phyloP scores from a whole-genome alignment of 257 asterid species.

The Scutellaria baicalensis region DNA sequence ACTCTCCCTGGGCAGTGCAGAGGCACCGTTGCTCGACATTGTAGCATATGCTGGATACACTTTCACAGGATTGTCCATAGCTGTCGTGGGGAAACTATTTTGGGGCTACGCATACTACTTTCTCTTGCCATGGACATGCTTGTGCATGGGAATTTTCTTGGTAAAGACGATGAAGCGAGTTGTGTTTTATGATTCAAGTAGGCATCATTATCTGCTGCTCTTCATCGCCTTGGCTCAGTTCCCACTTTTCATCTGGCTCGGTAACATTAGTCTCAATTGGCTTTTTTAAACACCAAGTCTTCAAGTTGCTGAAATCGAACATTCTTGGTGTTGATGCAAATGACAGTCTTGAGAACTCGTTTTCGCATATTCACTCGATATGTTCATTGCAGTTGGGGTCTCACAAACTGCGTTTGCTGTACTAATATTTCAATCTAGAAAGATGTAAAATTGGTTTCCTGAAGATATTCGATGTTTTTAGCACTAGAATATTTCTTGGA shows the following conservation, averaged over 20 bases:
- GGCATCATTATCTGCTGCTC: slow-evolving; percentile 45
- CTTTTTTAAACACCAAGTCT: slow-evolving; percentile 12
- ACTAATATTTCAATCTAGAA: background rate
- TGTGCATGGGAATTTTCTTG: slow-evolving; percentile 49
- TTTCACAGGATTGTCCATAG: slow-evolving; percentile 42
- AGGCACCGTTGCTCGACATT: slow-evolving; percentile 45
- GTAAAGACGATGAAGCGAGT: slow-evolving; percentile 54
- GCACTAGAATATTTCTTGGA: too few relatives aligned
- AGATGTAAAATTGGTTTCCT: background rate
- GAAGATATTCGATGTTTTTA: background rate
- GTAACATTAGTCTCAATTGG: slow-evolving; percentile 44
- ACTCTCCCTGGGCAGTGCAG: slow-evolving; percentile 42
- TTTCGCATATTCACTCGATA: background rate
- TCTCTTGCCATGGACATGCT: slow-evolving; percentile 39
- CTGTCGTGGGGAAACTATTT: slow-evolving; percentile 32
- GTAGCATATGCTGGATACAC: slow-evolving; percentile 49
- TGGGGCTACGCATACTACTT: slow-evolving; percentile 38
- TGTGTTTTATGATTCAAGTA: slow-evolving; percentile 39
- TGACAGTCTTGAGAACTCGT: background rate
- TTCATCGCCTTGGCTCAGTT: slow-evolving; percentile 44
- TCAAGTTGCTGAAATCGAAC: background rate
- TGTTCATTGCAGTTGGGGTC: background rate
- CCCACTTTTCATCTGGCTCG: slow-evolving; percentile 46
- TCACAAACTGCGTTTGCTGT: background rate
- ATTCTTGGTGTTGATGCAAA: background rate